Percentiles rank a stretch among this genome's conserved stretches.
Conservation (phyloP, 257 asterid species). For the Nicotiana knightiana region DNA sequence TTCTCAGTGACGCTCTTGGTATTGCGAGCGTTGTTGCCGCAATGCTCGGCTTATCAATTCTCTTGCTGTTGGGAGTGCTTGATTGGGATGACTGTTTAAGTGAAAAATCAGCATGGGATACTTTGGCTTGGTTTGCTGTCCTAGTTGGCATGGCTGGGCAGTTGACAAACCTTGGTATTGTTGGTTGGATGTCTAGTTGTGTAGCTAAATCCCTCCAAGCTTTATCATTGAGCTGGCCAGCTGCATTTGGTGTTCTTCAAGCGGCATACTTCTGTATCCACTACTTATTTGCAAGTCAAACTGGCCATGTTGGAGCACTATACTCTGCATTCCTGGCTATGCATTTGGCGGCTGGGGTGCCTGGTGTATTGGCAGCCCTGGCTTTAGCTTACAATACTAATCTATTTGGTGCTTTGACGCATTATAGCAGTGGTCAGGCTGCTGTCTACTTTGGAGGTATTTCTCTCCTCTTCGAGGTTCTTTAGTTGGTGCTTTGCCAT, state of each 20-base stretch:
- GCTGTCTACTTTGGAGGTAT: conserved; percentile 96
- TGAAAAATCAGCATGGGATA: conserved; percentile 97
- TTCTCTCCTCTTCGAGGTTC: not conserved
- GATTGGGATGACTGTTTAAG: conserved; percentile 93
- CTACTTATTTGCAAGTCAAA: conserved; percentile 93
- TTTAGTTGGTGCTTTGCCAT: not conserved
- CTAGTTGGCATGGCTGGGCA: conserved; percentile 96
- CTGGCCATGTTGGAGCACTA: conserved; percentile 93
- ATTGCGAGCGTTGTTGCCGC: conserved; percentile 93
- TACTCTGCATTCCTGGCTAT: conserved; percentile 94
- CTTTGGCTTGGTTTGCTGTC: conserved; percentile 98
- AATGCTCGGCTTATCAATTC: conserved; percentile 89
- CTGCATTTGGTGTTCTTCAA: conserved; percentile 81
- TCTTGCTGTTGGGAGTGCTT: conserved; percentile 66
- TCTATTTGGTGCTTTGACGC: conserved; percentile 89
- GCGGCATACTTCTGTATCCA: conserved; percentile 83
- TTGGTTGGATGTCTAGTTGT: conserved; percentile 76
- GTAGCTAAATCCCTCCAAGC: conserved; percentile 67
- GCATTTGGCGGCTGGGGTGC: conserved; percentile 91
- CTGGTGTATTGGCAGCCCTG: conserved; percentile 73
- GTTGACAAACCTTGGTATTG: conserved; percentile 80
- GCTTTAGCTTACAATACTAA: conserved; percentile 88
- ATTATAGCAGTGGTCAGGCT: conserved; percentile 97
- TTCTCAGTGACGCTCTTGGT: conserved; percentile 77
- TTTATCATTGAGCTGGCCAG: conserved; percentile 88